Conservation (phyloP, 306 rosid species). For the Quillaja saponaria region DNA sequence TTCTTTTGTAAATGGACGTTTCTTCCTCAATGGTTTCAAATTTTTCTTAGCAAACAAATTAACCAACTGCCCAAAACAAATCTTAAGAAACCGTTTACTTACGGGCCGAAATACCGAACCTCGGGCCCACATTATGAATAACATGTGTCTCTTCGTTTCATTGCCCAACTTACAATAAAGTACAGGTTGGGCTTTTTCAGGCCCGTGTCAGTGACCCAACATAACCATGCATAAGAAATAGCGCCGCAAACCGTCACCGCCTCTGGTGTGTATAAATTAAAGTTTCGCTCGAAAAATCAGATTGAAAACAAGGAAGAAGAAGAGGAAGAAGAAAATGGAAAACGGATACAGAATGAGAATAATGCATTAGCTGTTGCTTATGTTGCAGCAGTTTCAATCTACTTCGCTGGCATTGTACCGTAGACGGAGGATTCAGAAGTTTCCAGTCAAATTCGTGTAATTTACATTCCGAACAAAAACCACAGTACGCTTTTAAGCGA, state of each 20-base stretch:
- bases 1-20: too few relatives aligned
- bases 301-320: neutral
- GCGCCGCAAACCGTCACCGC: slow-evolving; percentile 38
- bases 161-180: too few relatives aligned
- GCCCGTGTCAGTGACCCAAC: too few relatives aligned
- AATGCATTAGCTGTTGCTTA: slow-evolving; percentile 49
- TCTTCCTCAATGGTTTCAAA: too few relatives aligned
- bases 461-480: slow-evolving; percentile 63
- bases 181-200: too few relatives aligned
- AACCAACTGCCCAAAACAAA: too few relatives aligned
- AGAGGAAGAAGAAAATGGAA: slow-evolving; percentile 35
- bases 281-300: slow-evolving; percentile 5
- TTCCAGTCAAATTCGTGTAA: slow-evolving; percentile 52
- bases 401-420: slow-evolving; percentile 44
- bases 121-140: too few relatives aligned
- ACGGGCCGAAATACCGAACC: too few relatives aligned
- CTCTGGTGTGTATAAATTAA: slow-evolving; percentile 7
- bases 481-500: slow-evolving; percentile 69
- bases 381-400: slow-evolving; percentile 56
- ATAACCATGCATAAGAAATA: neutral
- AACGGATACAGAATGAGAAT: slow-evolving; percentile 40
- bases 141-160: too few relatives aligned
- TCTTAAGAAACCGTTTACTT: too few relatives aligned
- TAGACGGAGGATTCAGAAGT: slow-evolving; percentile 36
- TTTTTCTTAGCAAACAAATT: too few relatives aligned